phyloP scores from a whole-genome alignment of 345 rosid species.

The Kernera saxatilis region DNA sequence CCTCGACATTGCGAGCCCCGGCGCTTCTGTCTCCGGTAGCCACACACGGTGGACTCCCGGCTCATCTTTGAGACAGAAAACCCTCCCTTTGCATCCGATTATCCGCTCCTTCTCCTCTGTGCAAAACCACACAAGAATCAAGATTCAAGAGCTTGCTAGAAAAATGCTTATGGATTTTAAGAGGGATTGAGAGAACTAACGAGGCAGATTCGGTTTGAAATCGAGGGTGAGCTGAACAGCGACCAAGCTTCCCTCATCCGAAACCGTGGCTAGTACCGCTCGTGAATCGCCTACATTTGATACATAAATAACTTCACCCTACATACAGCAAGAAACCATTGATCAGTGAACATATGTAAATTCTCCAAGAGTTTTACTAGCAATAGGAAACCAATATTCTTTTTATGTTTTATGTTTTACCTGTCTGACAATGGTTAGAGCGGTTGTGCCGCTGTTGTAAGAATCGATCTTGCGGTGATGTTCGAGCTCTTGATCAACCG shows the following conservation, averaged over 20 bases:
- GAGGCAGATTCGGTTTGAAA: constrained; percentile 86
- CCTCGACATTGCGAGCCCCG: constrained; percentile 97
- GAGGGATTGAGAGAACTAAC: constrained; percentile 43
- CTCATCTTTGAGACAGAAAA: constrained; percentile 74
- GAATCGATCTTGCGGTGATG: constrained; percentile 69
- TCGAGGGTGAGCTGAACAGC: constrained; percentile 83
- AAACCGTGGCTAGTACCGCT: constrained; percentile 78
- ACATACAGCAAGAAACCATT: constrained; percentile 15
- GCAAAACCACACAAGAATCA: not conserved
- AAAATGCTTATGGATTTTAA: not conserved
- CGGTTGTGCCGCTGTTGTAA: constrained; percentile 82
- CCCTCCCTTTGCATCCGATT: constrained; percentile 61
- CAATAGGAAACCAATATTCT: not conserved
- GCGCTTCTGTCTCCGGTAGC: constrained; percentile 72
- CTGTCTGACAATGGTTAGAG: constrained; percentile 84
- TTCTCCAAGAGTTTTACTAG: not conserved
- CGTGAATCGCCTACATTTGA: constrained; percentile 96
- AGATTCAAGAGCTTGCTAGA: not conserved
- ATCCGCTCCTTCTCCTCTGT: constrained; percentile 91
- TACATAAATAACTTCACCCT: constrained; percentile 66
- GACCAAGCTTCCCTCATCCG: constrained; percentile 69
- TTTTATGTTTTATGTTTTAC: constrained; percentile 30
- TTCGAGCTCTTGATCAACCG: constrained; percentile 74
- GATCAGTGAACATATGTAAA: not conserved
- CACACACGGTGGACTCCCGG: constrained; percentile 91